A percentile compares a stretch with the other conserved stretches of the same genome.
Conservation (phyloP, 805 yeast genomes). For the Saturnispora galanensis region DNA sequence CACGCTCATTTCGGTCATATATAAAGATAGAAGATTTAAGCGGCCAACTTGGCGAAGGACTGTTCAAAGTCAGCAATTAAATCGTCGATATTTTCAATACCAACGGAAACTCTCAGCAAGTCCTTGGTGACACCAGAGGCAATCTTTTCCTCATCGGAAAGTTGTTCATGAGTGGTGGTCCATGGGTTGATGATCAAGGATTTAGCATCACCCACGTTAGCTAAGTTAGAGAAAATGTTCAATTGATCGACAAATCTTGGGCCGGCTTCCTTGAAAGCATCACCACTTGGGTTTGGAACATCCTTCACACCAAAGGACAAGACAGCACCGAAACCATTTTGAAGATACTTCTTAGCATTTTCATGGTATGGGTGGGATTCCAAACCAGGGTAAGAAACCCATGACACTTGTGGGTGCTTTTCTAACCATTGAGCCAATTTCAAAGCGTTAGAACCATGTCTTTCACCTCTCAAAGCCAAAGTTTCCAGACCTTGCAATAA, state of each 20-base stretch:
- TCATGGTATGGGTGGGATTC: slow-evolving; percentile 70
- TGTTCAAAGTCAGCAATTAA: slow-evolving; percentile 83
- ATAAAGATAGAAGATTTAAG: not conserved
- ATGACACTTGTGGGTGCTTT: slow-evolving; percentile 53
- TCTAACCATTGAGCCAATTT: slow-evolving; percentile 72
- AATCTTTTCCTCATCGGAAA: slow-evolving; percentile 66
- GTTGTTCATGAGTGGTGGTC: slow-evolving; percentile 92
- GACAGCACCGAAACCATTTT: slow-evolving; percentile 77
- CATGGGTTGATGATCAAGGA: slow-evolving; percentile 93
- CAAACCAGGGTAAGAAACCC: slow-evolving; percentile 93
- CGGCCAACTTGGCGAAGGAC: slow-evolving; percentile 59
- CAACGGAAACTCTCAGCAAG: slow-evolving; percentile 80
- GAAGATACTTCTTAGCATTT: slow-evolving; percentile 73
- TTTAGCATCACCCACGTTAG: slow-evolving; percentile 95
- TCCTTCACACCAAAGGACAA: slow-evolving; percentile 83
- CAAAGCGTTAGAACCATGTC: slow-evolving; percentile 79
- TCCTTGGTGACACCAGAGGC: slow-evolving; percentile 86
- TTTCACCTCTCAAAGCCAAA: slow-evolving; percentile 83
- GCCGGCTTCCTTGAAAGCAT: slow-evolving; percentile 66
- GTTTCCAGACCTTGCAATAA: slow-evolving; percentile 91
- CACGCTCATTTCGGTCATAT: slow-evolving; percentile 2
- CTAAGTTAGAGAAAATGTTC: slow-evolving; percentile 82
- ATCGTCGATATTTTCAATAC: slow-evolving; percentile 87
- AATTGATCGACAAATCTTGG: slow-evolving; percentile 77
- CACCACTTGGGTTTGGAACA: slow-evolving; percentile 35